Evolutionary conservation across 345 rosid species (phyloP).

Genomic region (Populus deltoides): DNA sequence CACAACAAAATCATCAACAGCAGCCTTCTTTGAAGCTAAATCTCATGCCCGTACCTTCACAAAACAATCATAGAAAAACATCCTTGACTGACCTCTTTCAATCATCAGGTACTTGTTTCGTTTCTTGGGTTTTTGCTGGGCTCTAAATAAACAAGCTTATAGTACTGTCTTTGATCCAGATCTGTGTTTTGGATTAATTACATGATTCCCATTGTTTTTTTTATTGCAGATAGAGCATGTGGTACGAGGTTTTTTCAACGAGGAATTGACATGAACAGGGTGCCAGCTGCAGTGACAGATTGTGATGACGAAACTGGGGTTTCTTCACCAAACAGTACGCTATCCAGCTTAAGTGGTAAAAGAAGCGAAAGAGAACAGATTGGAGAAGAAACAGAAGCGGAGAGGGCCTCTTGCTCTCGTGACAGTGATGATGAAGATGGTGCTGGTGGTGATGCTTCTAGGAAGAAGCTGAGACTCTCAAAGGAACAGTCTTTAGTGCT

Average conservation of each 20-base stretch:
- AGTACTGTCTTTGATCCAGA: neutral
- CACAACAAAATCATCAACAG: slow-evolving; percentile 10
- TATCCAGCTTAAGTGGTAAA: slow-evolving; percentile 81
- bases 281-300: slow-evolving; percentile 37
- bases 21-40: slow-evolving; percentile 40
- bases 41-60: slow-evolving; percentile 43
- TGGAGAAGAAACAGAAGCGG: slow-evolving; percentile 58
- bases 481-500: slow-evolving; percentile 78
- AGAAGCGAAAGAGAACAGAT: slow-evolving; percentile 56
- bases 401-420: slow-evolving; percentile 65
- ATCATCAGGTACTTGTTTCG: slow-evolving; percentile 43
- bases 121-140: neutral
- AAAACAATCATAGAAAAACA: slow-evolving; percentile 29
- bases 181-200: neutral
- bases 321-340: slow-evolving; percentile 82
- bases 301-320: slow-evolving; percentile 54
- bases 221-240: slow-evolving; percentile 40
- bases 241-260: slow-evolving; percentile 48
- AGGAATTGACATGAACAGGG: slow-evolving; percentile 64
- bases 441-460: slow-evolving; percentile 53
- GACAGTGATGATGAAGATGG: slow-evolving; percentile 71
- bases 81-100: slow-evolving; percentile 51
- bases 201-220: neutral
- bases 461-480: slow-evolving; percentile 80
- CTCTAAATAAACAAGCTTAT: neutral